Evolutionary conservation across 192 early-diverging fungal species (phyloP), one percentile per base, ranked within the genome.

Genomic region (Funneliformis geosporum): DNA sequence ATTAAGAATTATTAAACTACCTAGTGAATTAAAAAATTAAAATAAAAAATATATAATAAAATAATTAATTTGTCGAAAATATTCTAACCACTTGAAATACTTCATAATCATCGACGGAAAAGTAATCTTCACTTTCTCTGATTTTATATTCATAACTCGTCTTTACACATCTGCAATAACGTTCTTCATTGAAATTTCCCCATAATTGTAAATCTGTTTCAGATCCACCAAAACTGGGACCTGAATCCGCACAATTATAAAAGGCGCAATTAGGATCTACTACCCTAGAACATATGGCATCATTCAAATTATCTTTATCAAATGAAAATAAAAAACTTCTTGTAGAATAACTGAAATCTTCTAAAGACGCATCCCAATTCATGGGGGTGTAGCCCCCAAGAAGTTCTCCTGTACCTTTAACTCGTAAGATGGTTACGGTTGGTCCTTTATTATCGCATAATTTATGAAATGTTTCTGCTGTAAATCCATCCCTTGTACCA

Each of bases 371-470:
- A 68, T 40, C 27, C 66, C 66, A 68, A 68, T 33, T 40, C 16
- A 21, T 40, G 8, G 66, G 66, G 6, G 25, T 68, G 42, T 68
- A 68, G 18, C 66, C 66, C 18, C 66, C 66, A 39, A 68, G 27
- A 68, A 68, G 25, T 40, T 68, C 66, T 8, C 66, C 39, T 40
- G 66, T 68, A 18, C 40, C 66, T 40, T 68, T 68, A 21, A 68
- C 66, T 42, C 33, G 16, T 21, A 68, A 21, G 16, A 68, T 18
- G 18, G 33, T 33, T 21, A 68, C 18, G 1, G 66, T 68, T 39
- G 66, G 66, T 68, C 66, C 66, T 68, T 68, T 25, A 68, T 68
- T 68, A 40, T 68, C 66, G 42, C 66, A 68, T n/a, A 68, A 68
- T 33, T 40, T 68, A 68, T 68, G 66, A 68, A 68, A 68, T 42